Evolutionary conservation across 139 green algal genomes (phyloP), one percentile per base, ranked within the genome.

Genomic region (Micractinium conductrix): DNA sequence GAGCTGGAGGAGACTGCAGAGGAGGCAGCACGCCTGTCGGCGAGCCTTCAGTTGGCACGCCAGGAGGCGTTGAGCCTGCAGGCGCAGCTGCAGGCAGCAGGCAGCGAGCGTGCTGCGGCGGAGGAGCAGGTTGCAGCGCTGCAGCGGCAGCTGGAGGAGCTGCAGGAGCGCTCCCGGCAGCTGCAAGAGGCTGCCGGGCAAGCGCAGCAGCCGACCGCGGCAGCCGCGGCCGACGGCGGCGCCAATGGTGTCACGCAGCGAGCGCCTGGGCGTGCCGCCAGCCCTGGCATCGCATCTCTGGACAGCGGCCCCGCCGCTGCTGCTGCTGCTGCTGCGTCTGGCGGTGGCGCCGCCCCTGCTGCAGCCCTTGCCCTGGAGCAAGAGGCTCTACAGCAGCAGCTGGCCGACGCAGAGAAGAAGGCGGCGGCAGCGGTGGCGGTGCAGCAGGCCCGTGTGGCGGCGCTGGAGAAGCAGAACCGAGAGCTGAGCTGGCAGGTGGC

Each of bases 401-500:
- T 42, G 48, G 67, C 42, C 0, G 68, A 53, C 19, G 80, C 80
- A 1, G 80, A 85, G 43, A 73, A 85, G 70, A 70, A 78, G 80
- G n/a, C 73, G 48, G 69, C 80, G 12, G 80, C 80, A 3, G 70
- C 42, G n/a, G n/a, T 74, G 50, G 79, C 78, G 9, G 44, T 86
- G 48, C 78, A 86, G 72, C 67, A 85, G 7, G 86, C 86, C n/a
- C 74, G 70, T 45, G 72, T 88, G 81, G 78, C 71, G 0, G 71
- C 86, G 2, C 83, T 88, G 71, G 84, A 90, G 68, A 90, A 90
- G 76, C 85, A 90, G 53, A 90, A 90, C 69, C 75, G 76, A 26
- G 87, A 90, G 74, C 83, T 90, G 42, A 79, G 79, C 85, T 89
- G 85, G 85, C 85, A 89, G 79, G 85, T 89, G 48, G 85, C 85